Evolutionary conservation across 2,329 filamentous ascomycete species (phyloP).

Genomic region (Ophidiomyces ophidiicola): DNA sequence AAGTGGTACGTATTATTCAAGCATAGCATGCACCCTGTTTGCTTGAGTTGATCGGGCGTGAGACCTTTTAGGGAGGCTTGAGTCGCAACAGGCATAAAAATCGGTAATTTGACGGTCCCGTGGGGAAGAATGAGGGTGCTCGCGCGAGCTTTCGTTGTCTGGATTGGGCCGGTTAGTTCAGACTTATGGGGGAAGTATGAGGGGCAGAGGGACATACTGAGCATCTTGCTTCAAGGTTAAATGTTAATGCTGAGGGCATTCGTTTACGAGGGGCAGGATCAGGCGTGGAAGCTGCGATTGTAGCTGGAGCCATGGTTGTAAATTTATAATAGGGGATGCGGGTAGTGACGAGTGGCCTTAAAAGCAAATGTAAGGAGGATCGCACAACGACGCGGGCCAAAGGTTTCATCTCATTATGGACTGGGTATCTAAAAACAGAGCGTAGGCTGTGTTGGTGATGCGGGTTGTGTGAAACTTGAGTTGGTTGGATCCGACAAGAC

Average conservation of each 20-base stretch:
- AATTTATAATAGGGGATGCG: too few species aligned
- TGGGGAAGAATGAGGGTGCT: constrained; percentile 80
- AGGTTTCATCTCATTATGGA: too few species aligned
- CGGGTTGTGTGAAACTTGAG: too few species aligned
- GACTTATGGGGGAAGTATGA: constrained; percentile 1
- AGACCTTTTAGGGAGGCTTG: constrained; percentile 92
- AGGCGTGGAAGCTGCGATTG: background rate
- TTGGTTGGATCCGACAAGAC: too few species aligned
- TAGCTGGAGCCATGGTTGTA: constrained; percentile 4
- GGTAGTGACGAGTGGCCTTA: too few species aligned
- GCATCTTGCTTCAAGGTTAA: constrained; percentile 65
- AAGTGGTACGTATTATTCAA: constrained; percentile 98
- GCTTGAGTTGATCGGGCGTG: constrained; percentile 81
- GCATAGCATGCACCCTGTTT: constrained; percentile 78
- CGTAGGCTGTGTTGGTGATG: too few species aligned
- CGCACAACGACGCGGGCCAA: too few species aligned
- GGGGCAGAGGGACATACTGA: constrained; percentile 48
- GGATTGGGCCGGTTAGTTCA: constrained; percentile 8
- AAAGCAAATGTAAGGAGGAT: too few species aligned
- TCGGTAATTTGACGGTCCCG: constrained; percentile 75
- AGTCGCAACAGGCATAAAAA: constrained; percentile 98
- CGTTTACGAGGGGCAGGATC: constrained; percentile 57
- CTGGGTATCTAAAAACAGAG: too few species aligned
- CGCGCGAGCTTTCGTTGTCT: constrained; percentile 92
- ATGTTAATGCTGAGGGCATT: constrained; percentile 54